Base-by-base conservation (phyloP, 805 yeast species). In the Saccharomycopsis synnaedendra region DNA sequence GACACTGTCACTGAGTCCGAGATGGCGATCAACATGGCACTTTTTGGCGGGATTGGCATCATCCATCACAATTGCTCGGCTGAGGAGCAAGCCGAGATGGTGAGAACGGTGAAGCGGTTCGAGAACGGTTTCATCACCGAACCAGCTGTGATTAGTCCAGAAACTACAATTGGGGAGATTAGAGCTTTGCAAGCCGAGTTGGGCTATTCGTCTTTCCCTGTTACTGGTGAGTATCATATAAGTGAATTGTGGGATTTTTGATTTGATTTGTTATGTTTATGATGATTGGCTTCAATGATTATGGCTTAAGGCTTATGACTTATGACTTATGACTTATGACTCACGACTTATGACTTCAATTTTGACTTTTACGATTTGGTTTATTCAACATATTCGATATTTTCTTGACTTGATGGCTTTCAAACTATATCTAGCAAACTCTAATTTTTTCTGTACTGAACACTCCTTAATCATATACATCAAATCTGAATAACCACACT, bases 81-180 rank as follows among this genome's bases (percentile, higher is more conserved):
- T 51, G 97, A 90, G 48, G 97, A 88, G 66, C 98, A 93, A 72
- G 98, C 98, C 51, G 96, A 80, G 58, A 93, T 93, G 97, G 98
- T 93, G 54, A 84, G 76, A 67, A 85, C 85, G 70, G 98, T 93
- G 58, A 93, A 93, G 78, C 88, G 85, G 68, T 93, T 72, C 71
- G 98, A 93, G 74, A 93, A 93, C 66, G 98, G 98, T 36, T 93
- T 93, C 75, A 93, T 93, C 64, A 84, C 83, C 60, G 93, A 87
- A 60, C 98, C 96, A 41, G 78, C 90, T 54, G 96, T 86, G 50
- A 78, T 93, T 54, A 60, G 83, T 41, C 95, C 96, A 53, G 60
- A 68, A 30, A 66, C 71, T 55, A 82, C 96, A 48, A 93, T 93
- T 58, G 85, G 80, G 53, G 85, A 89, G 63, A 85, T 87, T 55